These are phyloP conservation scores for Vanrija pseudolonga DNA, from an alignment of 1,284 basidiomycete species.

Conservation along the genomic window DNA sequence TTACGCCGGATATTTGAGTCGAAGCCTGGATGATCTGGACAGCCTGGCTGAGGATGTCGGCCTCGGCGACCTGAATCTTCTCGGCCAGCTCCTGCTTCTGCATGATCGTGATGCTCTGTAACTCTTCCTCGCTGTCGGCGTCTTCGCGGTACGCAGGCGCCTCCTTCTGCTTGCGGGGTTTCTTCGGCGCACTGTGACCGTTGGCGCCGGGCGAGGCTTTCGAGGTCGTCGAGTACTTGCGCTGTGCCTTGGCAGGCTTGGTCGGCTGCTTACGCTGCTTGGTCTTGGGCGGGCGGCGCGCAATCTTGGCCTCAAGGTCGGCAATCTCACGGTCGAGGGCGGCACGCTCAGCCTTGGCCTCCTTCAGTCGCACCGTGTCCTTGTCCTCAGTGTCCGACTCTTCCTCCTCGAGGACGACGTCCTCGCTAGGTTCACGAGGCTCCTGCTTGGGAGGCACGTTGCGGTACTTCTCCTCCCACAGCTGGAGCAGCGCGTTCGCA, in stretches of 20 bases:
- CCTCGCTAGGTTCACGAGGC: constrained; percentile 51
- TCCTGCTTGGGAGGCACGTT: constrained; percentile 60
- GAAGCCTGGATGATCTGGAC: constrained; percentile 89
- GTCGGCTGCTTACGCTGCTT: constrained; percentile 24
- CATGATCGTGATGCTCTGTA: constrained; percentile 64
- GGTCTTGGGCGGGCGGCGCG: constrained; percentile 13
- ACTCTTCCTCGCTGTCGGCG: constrained; percentile 46
- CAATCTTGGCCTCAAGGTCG: constrained; percentile 29
- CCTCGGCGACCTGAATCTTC: constrained; percentile 77
- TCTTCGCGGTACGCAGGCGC: constrained; percentile 40
- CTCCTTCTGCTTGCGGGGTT: constrained; percentile 40
- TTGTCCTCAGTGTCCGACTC: constrained; percentile 53
- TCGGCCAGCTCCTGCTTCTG: constrained; percentile 96
- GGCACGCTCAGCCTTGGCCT: constrained; percentile 16
- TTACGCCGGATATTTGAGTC: constrained; percentile 78
- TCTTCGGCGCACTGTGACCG: constrained; percentile 34
- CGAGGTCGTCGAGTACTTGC: constrained; percentile 33
- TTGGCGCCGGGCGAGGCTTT: constrained; percentile 36
- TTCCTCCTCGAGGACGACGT: constrained; percentile 52
- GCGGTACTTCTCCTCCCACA: constrained; percentile 91
- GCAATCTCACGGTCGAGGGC: constrained; percentile 29
- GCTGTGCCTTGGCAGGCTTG: constrained; percentile 52
- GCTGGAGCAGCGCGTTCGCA: constrained; percentile 70
- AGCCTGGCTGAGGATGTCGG: constrained; percentile 71
- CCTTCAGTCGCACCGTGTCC: constrained; percentile 20